Evolutionary conservation across 1,139 yeast species (phyloP).

Genomic region (Pichia sp.): DNA sequence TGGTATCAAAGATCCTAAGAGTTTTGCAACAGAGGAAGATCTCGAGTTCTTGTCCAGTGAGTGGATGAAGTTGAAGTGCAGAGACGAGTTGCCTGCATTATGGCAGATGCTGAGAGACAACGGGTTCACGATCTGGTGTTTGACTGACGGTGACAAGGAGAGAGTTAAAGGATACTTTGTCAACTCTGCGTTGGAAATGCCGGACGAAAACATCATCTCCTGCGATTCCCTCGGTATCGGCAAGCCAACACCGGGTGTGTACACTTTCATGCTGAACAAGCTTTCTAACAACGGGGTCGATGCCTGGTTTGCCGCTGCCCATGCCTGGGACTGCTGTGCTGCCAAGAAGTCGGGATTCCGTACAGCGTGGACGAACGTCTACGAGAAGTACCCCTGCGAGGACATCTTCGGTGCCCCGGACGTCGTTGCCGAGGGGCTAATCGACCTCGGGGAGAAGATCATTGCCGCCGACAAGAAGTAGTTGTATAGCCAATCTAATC

Average conservation of each 20-base stretch:
- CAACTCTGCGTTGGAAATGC: constrained; percentile 24
- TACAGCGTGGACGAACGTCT: constrained; percentile 30
- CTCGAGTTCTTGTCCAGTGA: constrained; percentile 21
- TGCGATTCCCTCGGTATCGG: constrained; percentile 30
- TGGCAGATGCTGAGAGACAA: constrained; percentile 24
- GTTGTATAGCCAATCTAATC: too few species aligned
- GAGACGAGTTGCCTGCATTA: constrained; percentile 26
- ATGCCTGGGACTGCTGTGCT: constrained; percentile 31
- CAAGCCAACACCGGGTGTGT: constrained; percentile 28
- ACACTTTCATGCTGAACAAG: constrained; percentile 26
- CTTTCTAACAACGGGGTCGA: constrained; percentile 29
- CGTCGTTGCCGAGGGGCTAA: constrained; percentile 26
- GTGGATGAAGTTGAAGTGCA: constrained; percentile 25
- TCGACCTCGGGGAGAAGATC: constrained; percentile 27
- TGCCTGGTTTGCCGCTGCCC: constrained; percentile 28
- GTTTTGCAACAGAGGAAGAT: constrained; percentile 26
- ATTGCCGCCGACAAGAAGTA: too few species aligned
- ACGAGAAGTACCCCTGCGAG: constrained; percentile 26
- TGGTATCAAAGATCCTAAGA: constrained; percentile 26
- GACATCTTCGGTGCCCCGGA: constrained; percentile 29
- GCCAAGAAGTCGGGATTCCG: constrained; percentile 28
- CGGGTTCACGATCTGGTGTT: constrained; percentile 28
- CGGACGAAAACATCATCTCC: constrained; percentile 25
- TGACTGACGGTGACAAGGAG: constrained; percentile 27
- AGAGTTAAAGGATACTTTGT: constrained; percentile 27